These are phyloP conservation scores for Curvularia hawaiiensis DNA, from an alignment of 2,329 filamentous ascomycete genomes.

Conservation along the genomic window DNA sequence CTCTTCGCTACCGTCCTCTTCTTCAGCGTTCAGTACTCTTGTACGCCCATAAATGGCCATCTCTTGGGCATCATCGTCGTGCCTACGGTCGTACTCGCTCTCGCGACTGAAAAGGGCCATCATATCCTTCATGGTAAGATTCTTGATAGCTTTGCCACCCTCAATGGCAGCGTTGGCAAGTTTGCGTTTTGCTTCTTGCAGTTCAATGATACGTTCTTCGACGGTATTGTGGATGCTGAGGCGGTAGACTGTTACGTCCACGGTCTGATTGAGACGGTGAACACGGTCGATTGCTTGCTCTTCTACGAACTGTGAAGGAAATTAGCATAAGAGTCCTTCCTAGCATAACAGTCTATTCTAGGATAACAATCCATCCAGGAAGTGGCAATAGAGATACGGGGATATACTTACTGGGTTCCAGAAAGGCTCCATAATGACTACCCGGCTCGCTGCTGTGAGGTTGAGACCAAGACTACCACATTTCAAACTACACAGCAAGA, in stretches of 20 bases:
- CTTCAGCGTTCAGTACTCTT: slow-evolving; percentile 34
- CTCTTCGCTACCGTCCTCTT: slow-evolving; percentile 10
- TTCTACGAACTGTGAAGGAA: slow-evolving; percentile 75
- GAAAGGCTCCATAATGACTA: slow-evolving; percentile 95
- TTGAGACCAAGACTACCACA: slow-evolving; percentile 94
- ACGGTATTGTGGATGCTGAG: slow-evolving; percentile 86
- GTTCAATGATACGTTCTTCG: slow-evolving; percentile 90
- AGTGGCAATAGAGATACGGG: background rate
- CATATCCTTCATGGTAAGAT: slow-evolving; percentile 92
- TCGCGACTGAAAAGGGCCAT: slow-evolving; percentile 84
- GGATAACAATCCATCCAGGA: background rate
- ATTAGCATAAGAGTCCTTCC: background rate
- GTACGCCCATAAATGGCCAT: slow-evolving; percentile 43
- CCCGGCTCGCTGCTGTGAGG: slow-evolving; percentile 88
- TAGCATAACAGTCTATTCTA: too few relatives aligned
- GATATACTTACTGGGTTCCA: slow-evolving; percentile 80
- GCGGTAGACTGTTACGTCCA: slow-evolving; percentile 94
- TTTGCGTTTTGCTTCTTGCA: slow-evolving; percentile 92
- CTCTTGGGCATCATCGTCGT: slow-evolving; percentile 46
- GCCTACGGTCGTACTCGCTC: slow-evolving; percentile 57
- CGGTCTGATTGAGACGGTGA: slow-evolving; percentile 94
- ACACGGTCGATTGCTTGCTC: slow-evolving; percentile 99
- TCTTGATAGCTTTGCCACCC: slow-evolving; percentile 75
- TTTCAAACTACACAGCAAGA: slow-evolving; percentile 91
- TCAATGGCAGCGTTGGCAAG: slow-evolving; percentile 93